Evolutionary conservation across 208 protist species (phyloP), one percentile per base, ranked within the genome.

Genomic region (Blechomonas ayalai): DNA sequence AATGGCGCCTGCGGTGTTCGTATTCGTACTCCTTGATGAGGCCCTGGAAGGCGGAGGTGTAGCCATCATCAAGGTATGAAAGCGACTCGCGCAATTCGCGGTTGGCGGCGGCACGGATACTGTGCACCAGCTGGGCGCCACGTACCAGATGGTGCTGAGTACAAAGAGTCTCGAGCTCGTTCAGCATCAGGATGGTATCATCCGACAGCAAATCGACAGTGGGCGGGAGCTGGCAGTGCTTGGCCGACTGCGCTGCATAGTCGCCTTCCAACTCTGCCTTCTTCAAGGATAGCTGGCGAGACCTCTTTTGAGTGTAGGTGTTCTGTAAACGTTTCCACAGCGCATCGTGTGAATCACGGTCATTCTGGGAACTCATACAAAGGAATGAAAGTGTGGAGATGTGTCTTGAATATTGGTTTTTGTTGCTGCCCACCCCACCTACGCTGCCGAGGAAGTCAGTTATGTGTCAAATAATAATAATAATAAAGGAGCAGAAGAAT

Each of bases 161-260:
- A 29, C 69, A 75, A 4, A 62, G 49, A 10, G 15, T 29, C 32
- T 76, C 63, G 22, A 94, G 65, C 45, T 87, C 69, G 36, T 78
- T 78, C 7, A 94, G 73, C 18, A 80, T 57, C 12, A 64, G 1
- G 0, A 50, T 52, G 7, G 80, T 77, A 33, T 82, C 56, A 28
- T 88, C 79, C 0, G 84, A 87, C 4, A 90, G 38, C 4, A 92
- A 50, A 31, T 92, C 84, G 4, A 90, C 50, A 0, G 64, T 38
- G 9, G 73, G 67, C 20, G 53, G 51, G 0, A 83, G 54, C 31
- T 69, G 66, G 32, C 72, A 67, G 47, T 72, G 65, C 38, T 70
- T 63, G 15, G 67, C 69, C 0, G 65, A 68, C 2, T 60, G 38
- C 9, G 48, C 25, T 4, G 73, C 55, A 24, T 73, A 40, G 8